Evolutionary conservation across 805 yeast species (phyloP).

Genomic region (Metschnikowia gelsemii): DNA sequence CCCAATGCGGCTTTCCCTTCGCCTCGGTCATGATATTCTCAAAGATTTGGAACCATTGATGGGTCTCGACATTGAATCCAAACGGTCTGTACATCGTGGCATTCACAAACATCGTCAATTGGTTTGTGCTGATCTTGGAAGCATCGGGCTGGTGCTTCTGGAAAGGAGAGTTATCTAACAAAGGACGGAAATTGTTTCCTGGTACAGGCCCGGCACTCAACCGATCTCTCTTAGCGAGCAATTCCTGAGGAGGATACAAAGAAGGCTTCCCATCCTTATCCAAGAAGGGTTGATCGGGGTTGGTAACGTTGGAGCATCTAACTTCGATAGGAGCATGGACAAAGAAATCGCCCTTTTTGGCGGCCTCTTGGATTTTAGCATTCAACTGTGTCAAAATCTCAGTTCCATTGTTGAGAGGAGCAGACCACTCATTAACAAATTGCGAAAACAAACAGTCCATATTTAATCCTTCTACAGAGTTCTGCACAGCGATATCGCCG

Average conservation of each 20-base stretch:
- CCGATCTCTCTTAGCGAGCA: slow-evolving; percentile 50
- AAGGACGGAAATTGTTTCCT: slow-evolving; percentile 83
- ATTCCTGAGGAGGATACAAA: slow-evolving; percentile 45
- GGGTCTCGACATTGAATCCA: slow-evolving; percentile 65
- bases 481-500: slow-evolving; percentile 68
- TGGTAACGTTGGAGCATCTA: slow-evolving; percentile 84
- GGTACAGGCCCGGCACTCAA: slow-evolving; percentile 73
- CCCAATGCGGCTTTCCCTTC: slow-evolving; percentile 98
- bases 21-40: slow-evolving; percentile 74
- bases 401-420: slow-evolving; percentile 78
- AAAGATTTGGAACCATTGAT: slow-evolving; percentile 79
- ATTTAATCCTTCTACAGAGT: slow-evolving; percentile 82
- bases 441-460: slow-evolving; percentile 96
- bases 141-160: slow-evolving; percentile 39
- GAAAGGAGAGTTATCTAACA: slow-evolving; percentile 73
- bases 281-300: slow-evolving; percentile 37
- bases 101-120: slow-evolving; percentile 81
- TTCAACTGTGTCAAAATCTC: slow-evolving; percentile 65
- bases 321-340: slow-evolving; percentile 97
- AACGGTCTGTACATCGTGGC: slow-evolving; percentile 98
- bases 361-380: slow-evolving; percentile 60
- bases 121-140: slow-evolving; percentile 61
- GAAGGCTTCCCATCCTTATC: slow-evolving; percentile 38
- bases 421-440: slow-evolving; percentile 96
- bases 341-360: slow-evolving; percentile 58